Evolutionary conservation across 805 yeast species (phyloP), one percentile per base, ranked within the genome.

Genomic region (Candida sithepensis): DNA sequence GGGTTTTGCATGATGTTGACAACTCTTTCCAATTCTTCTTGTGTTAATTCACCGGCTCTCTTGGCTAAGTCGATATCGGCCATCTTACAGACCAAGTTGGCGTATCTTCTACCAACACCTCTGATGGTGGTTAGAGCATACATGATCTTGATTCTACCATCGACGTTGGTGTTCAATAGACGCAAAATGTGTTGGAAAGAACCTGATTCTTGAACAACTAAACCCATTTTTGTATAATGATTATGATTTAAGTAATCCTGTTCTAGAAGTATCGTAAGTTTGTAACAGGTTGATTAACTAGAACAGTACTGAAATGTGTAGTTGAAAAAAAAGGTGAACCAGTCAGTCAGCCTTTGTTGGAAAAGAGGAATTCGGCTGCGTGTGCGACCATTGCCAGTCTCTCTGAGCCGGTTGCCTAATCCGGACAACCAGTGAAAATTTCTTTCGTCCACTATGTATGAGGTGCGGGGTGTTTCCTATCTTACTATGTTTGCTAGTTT

Each of bases 91-190:
- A 94, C 97, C 81, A 94, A 83, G 91, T 95, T 94, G 78, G 99
- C 83, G 88, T 92, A 95, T 83, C 99, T 94, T 81, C 98, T 95
- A 83, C 99, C 99, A 71, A 94, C 98, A 91, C 99, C 99, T 83
- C 97, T 88, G 76, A 94, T 95, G 80, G 91, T 87, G 84, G 99
- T 91, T 81, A 94, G 83, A 76, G 99, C 99, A 88, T 91, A 95
- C 94, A 94, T 95, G 78, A 94, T 85, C 86, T 94, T 94, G 85
- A 92, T 92, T 90, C 96, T 91, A 87, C 99, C 99, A 79, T 94
- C 99, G 76, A 94, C 97, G 91, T 94, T 94, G 81, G 99, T 94
- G 90, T 95, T 94, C 81, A 94, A 89, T 83, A 94, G 88, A 92
- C 97, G 99, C 82, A 94, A 88, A 82, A 94, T 94, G 95, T 94